These are phyloP conservation scores for Neopestalotiopsis clavispora DNA, from an alignment of 2,329 filamentous ascomycete genomes.

Conservation along the genomic window DNA sequence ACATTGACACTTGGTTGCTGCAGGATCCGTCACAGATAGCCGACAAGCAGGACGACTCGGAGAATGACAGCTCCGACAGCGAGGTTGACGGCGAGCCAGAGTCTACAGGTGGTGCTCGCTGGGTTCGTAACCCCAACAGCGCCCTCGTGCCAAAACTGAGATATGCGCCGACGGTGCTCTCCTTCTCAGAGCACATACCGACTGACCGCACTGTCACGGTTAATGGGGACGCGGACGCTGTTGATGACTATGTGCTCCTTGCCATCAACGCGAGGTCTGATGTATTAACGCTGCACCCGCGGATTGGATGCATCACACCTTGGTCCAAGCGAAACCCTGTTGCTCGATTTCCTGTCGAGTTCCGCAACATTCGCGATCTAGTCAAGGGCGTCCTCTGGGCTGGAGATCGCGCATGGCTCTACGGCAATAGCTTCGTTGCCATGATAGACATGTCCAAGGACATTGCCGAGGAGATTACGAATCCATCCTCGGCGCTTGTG, in stretches of 20 bases:
- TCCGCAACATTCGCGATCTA: constrained; percentile 76
- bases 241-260: constrained; percentile 57
- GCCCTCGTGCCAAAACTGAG: constrained; percentile 72
- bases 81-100: constrained; percentile 51
- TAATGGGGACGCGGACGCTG: constrained; percentile 31
- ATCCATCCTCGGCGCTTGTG: constrained; percentile 32
- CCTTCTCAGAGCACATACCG: constrained; percentile 63
- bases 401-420: constrained; percentile 79
- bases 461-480: constrained; percentile 48
- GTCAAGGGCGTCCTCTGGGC: constrained; percentile 90
- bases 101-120: constrained; percentile 51
- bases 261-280: constrained; percentile 62
- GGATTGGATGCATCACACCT: constrained; percentile 76
- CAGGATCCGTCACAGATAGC: constrained; percentile 49
- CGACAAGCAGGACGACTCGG: constrained; percentile 38
- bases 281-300: constrained; percentile 78
- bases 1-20: constrained; percentile 85
- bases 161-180: constrained; percentile 68
- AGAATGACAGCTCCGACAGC: constrained; percentile 42
- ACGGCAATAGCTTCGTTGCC: constrained; percentile 83
- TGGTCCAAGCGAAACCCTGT: constrained; percentile 88
- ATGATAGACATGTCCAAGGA: constrained; percentile 88
- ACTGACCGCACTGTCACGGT: constrained; percentile 30
- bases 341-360: constrained; percentile 74
- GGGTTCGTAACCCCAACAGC: constrained; percentile 76